Evolutionary conservation across 441 rosid species (phyloP).

Genomic region (Isatis lusitanica): DNA sequence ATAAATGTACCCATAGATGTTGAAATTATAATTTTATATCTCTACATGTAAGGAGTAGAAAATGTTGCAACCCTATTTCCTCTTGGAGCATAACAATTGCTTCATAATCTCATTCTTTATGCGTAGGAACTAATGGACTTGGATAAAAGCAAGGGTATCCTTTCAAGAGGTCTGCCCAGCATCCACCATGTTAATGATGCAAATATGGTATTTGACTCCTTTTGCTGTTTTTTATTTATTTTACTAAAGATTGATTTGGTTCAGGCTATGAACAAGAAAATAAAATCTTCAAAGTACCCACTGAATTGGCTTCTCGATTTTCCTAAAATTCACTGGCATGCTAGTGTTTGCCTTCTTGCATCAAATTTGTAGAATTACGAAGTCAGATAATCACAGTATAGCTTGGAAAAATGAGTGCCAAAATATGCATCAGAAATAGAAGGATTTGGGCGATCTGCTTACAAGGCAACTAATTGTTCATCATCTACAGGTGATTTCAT

Average conservation of each 20-base stretch:
- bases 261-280: not conserved
- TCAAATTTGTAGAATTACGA: constrained; percentile 7
- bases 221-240: not conserved
- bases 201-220: constrained; percentile 58
- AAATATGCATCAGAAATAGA: not conserved
- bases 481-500: constrained; percentile 73
- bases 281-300: not conserved
- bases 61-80: constrained; percentile 11
- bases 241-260: not conserved
- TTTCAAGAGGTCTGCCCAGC: constrained; percentile 70
- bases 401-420: constrained; percentile 1
- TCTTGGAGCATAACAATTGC: constrained; percentile 14
- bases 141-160: constrained; percentile 72
- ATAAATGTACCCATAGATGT: not conserved
- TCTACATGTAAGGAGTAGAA: constrained; percentile 15
- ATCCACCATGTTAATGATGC: constrained; percentile 79
- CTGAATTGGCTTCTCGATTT: constrained; percentile 14
- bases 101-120: constrained; percentile 3
- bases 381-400: constrained; percentile 2
- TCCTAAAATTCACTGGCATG: constrained; percentile 16
- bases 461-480: constrained; percentile 9
- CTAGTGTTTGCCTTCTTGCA: not conserved
- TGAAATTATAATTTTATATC: not conserved
- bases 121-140: constrained; percentile 83
- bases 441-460: not conserved